phyloP scores from a whole-genome alignment of 441 rosid species.

The Flueggea neowawraea region DNA sequence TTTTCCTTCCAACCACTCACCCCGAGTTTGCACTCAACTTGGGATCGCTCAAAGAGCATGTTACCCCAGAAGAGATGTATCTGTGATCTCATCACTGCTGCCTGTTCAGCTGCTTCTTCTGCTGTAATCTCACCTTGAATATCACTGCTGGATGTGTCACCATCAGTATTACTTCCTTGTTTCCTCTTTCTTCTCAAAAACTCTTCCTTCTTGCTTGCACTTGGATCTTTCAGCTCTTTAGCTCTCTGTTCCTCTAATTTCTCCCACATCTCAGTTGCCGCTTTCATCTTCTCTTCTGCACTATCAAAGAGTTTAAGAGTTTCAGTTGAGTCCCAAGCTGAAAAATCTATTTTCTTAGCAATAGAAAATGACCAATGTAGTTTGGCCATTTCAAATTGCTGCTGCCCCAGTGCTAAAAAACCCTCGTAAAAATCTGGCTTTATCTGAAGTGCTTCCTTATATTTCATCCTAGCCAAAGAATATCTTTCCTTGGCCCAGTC shows the following conservation, averaged over 20 bases:
- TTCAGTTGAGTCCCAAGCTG: constrained; percentile 69
- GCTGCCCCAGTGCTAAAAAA: constrained; percentile 86
- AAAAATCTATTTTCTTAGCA: constrained; percentile 75
- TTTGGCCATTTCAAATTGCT: constrained; percentile 98
- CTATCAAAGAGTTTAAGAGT: constrained; percentile 71
- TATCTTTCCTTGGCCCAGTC: constrained; percentile 87
- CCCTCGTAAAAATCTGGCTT: constrained; percentile 96
- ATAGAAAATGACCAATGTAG: constrained; percentile 88
- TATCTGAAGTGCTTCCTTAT: constrained; percentile 70
- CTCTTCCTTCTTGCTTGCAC: constrained; percentile 73
- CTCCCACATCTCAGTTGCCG: constrained; percentile 97
- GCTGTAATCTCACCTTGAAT: constrained; percentile 49
- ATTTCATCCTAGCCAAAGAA: constrained; percentile 71
- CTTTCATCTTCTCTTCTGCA: constrained; percentile 92
- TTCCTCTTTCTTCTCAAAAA: constrained; percentile 69
- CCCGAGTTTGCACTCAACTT: constrained; percentile 86
- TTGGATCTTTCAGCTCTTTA: constrained; percentile 67
- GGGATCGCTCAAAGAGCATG: constrained; percentile 93
- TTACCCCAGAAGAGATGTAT: constrained; percentile 99
- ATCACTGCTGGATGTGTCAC: constrained; percentile 39
- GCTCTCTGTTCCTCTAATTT: constrained; percentile 82
- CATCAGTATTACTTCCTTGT: constrained; percentile 45
- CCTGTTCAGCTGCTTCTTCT: constrained; percentile 95
- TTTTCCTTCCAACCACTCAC: constrained; percentile 64
- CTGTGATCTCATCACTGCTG: constrained; percentile 93